A percentile compares a stretch with the other conserved stretches of the same genome.
These are phyloP conservation scores for Epichloe gansuensis DNA, from an alignment of 2,329 filamentous ascomycete genomes.

Conservation along the genomic window DNA sequence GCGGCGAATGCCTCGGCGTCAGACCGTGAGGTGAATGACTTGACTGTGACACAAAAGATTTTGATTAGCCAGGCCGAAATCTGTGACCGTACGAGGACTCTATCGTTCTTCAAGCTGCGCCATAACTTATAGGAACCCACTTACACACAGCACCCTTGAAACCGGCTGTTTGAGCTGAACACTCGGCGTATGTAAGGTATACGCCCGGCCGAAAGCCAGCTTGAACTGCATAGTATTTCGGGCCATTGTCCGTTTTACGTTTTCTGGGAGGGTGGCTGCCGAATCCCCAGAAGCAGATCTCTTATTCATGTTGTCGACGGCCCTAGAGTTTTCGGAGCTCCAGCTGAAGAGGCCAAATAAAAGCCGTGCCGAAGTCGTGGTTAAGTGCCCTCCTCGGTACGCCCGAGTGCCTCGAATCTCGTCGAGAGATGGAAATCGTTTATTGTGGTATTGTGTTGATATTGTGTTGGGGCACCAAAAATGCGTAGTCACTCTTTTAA, in stretches of 20 bases:
- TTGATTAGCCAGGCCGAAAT: neutral
- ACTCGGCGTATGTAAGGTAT: constrained; percentile 50
- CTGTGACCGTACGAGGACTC: neutral
- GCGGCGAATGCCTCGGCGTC: constrained; percentile 72
- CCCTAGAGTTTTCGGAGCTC: neutral
- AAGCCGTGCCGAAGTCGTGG: neutral
- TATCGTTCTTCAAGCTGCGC: neutral
- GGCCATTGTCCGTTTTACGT: constrained; percentile 33
- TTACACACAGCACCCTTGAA: constrained; percentile 56
- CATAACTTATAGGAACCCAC: constrained; percentile 21
- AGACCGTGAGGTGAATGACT: constrained; percentile 59
- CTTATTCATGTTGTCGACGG: constrained; percentile 18
- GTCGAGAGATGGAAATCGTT: neutral
- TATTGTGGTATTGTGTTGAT: neutral
- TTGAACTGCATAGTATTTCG: constrained; percentile 53
- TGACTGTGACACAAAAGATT: constrained; percentile 41
- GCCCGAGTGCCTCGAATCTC: neutral
- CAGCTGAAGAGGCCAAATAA: constrained; percentile 14
- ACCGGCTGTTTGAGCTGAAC: constrained; percentile 46
- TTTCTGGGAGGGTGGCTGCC: constrained; percentile 26
- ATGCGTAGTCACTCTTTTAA: neutral
- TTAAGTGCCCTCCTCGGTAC: neutral
- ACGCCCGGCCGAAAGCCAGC: constrained; percentile 45
- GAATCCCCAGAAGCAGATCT: constrained; percentile 13
- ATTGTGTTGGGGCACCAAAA: neutral